Evolutionary conservation across 2,329 filamentous ascomycete genomes (phyloP), one percentile per base, ranked within the genome.

Genomic region (Lasiodiplodia sp.): DNA sequence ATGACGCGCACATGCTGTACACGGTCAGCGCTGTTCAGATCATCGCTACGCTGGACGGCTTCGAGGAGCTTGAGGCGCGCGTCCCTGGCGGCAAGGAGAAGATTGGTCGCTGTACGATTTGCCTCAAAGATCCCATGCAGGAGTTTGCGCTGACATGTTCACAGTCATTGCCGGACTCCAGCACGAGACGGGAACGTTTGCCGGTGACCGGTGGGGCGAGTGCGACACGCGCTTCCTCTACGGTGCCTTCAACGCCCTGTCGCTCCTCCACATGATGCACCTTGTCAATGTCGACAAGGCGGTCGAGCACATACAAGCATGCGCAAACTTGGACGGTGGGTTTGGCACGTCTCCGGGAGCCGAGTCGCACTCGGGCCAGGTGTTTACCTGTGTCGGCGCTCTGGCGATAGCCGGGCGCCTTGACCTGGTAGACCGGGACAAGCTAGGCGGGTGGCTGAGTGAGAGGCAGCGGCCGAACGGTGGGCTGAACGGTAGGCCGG

Each of bases 21-120:
- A 99, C 96, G 67, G 92, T 96, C 77, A 97, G 94, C 82, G 94
- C 93, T 66, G 91, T 99, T 74, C 96, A 99, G 83, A 94, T 97
- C 73, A 86, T 99, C 64, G 92, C 92, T 72, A 93, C 92, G 77
- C 83, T 97, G 34, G 91, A 97, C 81, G 96, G 91, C 34, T 86
- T 97, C 73, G 91, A 91, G 70, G 92, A 95, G 73, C 87, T 99
- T 37, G 94, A 98, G 72, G 83, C 84, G 68, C 87, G 87, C 70
- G 87, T 91, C 66, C 86, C 87, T 70, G 84, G 82, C 57, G 91
- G 91, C 70, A 93, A 90, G 79, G 84, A 86, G 71, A 89, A 89
- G 75, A 90, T 97, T 72, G 94, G 88, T 69, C 87, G 90, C 78
- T 98, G 93, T 96, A 87, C 80, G 91, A 86, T 72, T 70, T 53